These are phyloP conservation scores for Aspergillus sclerotioniger DNA, from an alignment of 495 filamentous ascomycete genomes.

Conservation along the genomic window DNA sequence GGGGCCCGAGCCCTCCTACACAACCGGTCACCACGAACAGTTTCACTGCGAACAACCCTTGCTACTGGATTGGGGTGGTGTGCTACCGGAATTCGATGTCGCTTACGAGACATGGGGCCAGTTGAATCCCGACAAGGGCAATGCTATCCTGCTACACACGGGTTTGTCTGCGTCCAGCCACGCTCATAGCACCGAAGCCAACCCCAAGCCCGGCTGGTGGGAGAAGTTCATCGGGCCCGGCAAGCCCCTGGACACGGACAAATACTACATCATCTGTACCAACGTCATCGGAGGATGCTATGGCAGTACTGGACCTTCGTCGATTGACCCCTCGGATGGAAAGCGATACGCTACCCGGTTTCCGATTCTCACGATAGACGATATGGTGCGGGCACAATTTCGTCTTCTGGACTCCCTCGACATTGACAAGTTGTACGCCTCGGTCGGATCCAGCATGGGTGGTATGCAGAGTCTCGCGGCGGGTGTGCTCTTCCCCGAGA, in stretches of 20 bases:
- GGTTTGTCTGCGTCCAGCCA: conserved; percentile 95
- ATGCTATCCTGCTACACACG: conserved; percentile 90
- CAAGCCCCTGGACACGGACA: conserved; percentile 80
- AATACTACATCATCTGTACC: conserved; percentile 92
- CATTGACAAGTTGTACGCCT: conserved; percentile 81
- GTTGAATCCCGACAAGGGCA: conserved; percentile 77
- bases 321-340: conserved; percentile 84
- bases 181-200: conserved; percentile 81
- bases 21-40: conserved; percentile 72
- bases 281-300: conserved; percentile 97
- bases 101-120: conserved; percentile 94
- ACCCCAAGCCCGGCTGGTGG: conserved; percentile 95
- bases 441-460: conserved; percentile 95
- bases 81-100: conserved; percentile 79
- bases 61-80: conserved; percentile 89
- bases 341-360: conserved; percentile 92
- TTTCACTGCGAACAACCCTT: conserved; percentile 74
- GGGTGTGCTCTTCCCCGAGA: conserved; percentile 79
- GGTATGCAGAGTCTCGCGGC: conserved; percentile 96
- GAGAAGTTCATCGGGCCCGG: conserved; percentile 97
- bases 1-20: conserved; percentile 94
- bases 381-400: conserved; percentile 98
- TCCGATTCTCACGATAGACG: conserved; percentile 92
- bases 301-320: conserved; percentile 88
- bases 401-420: conserved; percentile 77